Evolutionary conservation across 202 grass and related monocot genomes (phyloP).

Genomic region (Cymbopogon flexuosus): DNA sequence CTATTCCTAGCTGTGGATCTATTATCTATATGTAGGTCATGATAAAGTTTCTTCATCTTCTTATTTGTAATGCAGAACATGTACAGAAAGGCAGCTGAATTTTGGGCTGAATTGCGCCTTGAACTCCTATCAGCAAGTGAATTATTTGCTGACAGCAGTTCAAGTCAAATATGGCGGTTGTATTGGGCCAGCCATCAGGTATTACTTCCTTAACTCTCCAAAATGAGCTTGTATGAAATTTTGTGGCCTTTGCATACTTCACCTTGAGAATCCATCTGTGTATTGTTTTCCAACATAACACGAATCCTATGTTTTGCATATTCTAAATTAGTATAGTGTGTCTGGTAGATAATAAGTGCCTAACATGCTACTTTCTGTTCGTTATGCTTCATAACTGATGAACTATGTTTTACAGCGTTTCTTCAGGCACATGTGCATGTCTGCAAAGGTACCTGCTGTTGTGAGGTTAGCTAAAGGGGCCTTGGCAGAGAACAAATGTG

Average conservation of each 20-base stretch:
- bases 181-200: slow-evolving; percentile 99
- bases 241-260: slow-evolving; percentile 24
- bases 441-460: slow-evolving; percentile 87
- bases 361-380: neutral
- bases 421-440: slow-evolving; percentile 99
- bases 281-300: slow-evolving; percentile 22
- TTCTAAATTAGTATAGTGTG: neutral
- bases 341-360: slow-evolving; percentile 19
- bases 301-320: slow-evolving; percentile 3
- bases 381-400: slow-evolving; percentile 30
- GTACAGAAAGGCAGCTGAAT: no score
- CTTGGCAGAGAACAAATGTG: slow-evolving; percentile 78
- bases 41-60: slow-evolving; percentile 20
- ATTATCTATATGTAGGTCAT: neutral
- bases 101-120: no score
- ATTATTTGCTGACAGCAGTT: slow-evolving; percentile 57
- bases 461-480: slow-evolving; percentile 78
- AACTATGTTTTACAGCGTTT: slow-evolving; percentile 62
- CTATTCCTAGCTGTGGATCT: neutral
- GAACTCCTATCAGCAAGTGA: no score
- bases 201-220: slow-evolving; percentile 21
- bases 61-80: slow-evolving; percentile 4
- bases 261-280: slow-evolving; percentile 1
- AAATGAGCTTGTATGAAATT: slow-evolving; percentile 8
- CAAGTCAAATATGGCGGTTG: slow-evolving; percentile 87